Percentiles rank a stretch among this genome's conserved stretches.
Conservation (phyloP, 2,329 filamentous ascomycete genomes). For the Xenoacremonium recifei region DNA sequence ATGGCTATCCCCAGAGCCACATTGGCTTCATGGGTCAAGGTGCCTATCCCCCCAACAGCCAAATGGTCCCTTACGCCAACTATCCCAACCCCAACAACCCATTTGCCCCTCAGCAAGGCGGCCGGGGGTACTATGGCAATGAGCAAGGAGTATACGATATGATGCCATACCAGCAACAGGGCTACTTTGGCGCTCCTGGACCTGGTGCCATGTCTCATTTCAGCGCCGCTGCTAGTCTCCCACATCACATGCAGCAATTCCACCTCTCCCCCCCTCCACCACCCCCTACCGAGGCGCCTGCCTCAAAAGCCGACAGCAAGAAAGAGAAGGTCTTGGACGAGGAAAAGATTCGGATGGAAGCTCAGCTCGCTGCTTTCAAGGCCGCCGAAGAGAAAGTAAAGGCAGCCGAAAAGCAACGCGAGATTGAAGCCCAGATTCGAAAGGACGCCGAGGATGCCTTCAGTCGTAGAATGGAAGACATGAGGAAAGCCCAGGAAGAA, state of each 20-base stretch:
- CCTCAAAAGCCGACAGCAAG: slow-evolving; percentile 31
- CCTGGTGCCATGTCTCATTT: slow-evolving; percentile 23
- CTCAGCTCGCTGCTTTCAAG: slow-evolving; percentile 54
- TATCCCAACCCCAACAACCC: slow-evolving; percentile 43
- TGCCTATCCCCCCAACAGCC: slow-evolving; percentile 36
- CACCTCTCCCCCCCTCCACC: slow-evolving; percentile 39
- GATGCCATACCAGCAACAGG: slow-evolving; percentile 46
- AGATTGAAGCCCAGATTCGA: slow-evolving; percentile 44
- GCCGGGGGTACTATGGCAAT: slow-evolving; percentile 41
- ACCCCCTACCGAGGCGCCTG: slow-evolving; percentile 41
- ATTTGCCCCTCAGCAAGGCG: slow-evolving; percentile 36
- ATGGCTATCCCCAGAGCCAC: slow-evolving; percentile 48
- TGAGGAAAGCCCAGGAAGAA: slow-evolving; percentile 22
- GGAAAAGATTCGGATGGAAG: slow-evolving; percentile 60
- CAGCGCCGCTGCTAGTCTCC: slow-evolving; percentile 20
- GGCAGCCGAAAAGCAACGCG: slow-evolving; percentile 42
- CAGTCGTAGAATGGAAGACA: slow-evolving; percentile 22
- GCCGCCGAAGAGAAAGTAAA: slow-evolving; percentile 44
- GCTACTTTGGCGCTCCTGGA: slow-evolving; percentile 31
- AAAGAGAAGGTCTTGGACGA: too few relatives aligned
- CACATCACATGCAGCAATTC: slow-evolving; percentile 41
- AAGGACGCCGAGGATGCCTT: slow-evolving; percentile 46
- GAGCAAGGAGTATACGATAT: slow-evolving; percentile 45
- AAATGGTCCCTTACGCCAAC: slow-evolving; percentile 47
- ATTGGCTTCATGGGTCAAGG: slow-evolving; percentile 42